Evolutionary conservation across 148 eudicot species (phyloP).

Genomic region (Fagopyrum homotropicum): DNA sequence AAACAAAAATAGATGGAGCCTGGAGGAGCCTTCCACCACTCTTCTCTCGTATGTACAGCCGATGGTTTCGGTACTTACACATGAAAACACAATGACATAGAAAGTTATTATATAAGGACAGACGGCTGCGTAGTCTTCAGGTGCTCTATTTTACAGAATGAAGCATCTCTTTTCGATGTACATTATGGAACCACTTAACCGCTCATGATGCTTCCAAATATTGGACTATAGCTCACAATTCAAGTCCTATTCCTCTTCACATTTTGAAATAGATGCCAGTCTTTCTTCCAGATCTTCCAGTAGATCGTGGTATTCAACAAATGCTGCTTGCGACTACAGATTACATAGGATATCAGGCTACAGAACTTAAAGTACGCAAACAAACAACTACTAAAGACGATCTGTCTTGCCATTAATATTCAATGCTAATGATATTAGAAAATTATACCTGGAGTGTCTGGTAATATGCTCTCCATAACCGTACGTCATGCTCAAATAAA

Average conservation of each 20-base stretch:
- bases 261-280: slow-evolving; percentile 26
- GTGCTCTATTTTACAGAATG: not conserved
- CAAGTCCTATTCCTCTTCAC: slow-evolving; percentile 18
- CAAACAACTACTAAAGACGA: not conserved
- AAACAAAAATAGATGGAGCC: slow-evolving; percentile 8
- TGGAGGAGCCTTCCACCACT: not conserved
- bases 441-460: slow-evolving; percentile 60
- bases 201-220: slow-evolving; percentile 6
- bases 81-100: not conserved
- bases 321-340: slow-evolving; percentile 47
- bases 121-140: not conserved
- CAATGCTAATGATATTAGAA: not conserved
- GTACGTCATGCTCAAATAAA: slow-evolving; percentile 77
- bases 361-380: slow-evolving; percentile 9
- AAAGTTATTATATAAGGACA: not conserved
- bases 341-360: not conserved
- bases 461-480: slow-evolving; percentile 80
- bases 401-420: not conserved
- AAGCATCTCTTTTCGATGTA: slow-evolving; percentile 5
- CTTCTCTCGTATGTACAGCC: not conserved
- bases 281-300: slow-evolving; percentile 56
- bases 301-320: slow-evolving; percentile 59
- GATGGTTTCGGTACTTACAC: not conserved
- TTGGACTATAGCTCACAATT: not conserved
- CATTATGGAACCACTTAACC: slow-evolving; percentile 7